These are phyloP conservation scores for Taxawa tesnikishii DNA, from an alignment of 2,329 filamentous ascomycete genomes.

Conservation along the genomic window DNA sequence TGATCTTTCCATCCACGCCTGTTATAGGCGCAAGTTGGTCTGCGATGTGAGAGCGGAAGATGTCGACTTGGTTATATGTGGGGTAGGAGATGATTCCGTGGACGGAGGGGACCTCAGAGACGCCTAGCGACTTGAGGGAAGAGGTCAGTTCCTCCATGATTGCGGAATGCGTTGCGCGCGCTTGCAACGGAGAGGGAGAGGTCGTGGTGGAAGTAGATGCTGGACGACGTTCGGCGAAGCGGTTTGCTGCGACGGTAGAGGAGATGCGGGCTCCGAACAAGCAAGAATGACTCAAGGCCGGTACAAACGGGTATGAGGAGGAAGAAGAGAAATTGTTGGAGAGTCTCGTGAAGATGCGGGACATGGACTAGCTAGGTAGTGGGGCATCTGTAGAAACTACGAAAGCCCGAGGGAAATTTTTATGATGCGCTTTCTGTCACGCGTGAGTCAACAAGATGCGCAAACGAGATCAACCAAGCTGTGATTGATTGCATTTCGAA, in stretches of 20 bases:
- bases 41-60: conserved; percentile 68
- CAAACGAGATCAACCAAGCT: no score
- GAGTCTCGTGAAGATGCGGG: not conserved
- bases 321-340: not conserved
- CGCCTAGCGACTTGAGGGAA: conserved; percentile 23
- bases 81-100: conserved; percentile 39
- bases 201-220: not conserved
- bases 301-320: no score
- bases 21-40: conserved; percentile 55
- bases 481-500: no score
- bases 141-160: conserved; percentile 22
- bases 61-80: conserved; percentile 61
- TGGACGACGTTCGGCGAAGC: no score
- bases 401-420: no score
- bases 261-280: no score
- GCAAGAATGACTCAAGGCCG: not conserved
- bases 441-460: no score
- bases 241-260: no score
- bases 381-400: no score
- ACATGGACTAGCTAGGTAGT: no score
- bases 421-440: no score
- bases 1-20: conserved; percentile 55
- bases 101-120: conserved; percentile 24
- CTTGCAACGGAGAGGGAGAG: conserved; percentile 1
- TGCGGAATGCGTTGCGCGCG: not conserved